A percentile compares a stretch with the other conserved stretches of the same genome.
phyloP scores from a whole-genome alignment of 108 stramenopile genomes.

The Seminavis robusta region DNA sequence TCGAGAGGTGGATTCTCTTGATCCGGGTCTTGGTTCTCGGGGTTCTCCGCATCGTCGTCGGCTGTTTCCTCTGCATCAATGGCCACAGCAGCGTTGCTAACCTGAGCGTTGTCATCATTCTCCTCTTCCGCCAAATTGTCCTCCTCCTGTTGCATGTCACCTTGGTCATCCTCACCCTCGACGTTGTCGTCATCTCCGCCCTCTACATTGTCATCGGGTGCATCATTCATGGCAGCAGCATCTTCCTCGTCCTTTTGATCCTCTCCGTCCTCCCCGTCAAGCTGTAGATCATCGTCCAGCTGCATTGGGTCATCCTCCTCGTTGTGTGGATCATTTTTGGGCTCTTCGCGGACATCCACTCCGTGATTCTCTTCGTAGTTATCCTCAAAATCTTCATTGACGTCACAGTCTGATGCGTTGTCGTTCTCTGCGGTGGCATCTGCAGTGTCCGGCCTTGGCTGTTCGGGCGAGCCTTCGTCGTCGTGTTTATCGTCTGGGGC shows the following conservation, averaged over 20 bases:
- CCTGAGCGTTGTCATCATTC: slow-evolving; percentile 15
- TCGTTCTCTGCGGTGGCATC: slow-evolving; percentile 34
- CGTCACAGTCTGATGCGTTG: slow-evolving; percentile 46
- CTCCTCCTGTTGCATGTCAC: slow-evolving; percentile 7
- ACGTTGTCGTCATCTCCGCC: slow-evolving; percentile 19
- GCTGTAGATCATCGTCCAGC: slow-evolving; percentile 30
- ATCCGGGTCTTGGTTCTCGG: slow-evolving; percentile 1
- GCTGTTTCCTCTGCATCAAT: slow-evolving; percentile 20
- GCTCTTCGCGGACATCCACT: slow-evolving; percentile 55
- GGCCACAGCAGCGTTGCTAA: slow-evolving; percentile 3
- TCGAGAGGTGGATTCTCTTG: no score
- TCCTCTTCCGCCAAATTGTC: slow-evolving; percentile 1
- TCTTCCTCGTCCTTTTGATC: slow-evolving; percentile 16
- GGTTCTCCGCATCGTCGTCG: slow-evolving; percentile 18
- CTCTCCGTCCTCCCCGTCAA: slow-evolving; percentile 25
- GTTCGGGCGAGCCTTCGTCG: no score
- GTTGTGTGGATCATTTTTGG: slow-evolving; percentile 31
- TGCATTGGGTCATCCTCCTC: slow-evolving; percentile 38
- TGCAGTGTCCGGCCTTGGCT: background rate
- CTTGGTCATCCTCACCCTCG: slow-evolving; percentile 20
- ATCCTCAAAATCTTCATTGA: slow-evolving; percentile 77
- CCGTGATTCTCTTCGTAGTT: slow-evolving; percentile 79
- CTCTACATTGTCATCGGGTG: slow-evolving; percentile 6
- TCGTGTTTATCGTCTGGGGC: background rate
- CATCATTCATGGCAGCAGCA: no score